Percentiles rank a stretch among this genome's conserved stretches.
These are phyloP conservation scores for Nectriaceae sp. DNA, from an alignment of 2,329 filamentous ascomycete species.

Conservation along the genomic window DNA sequence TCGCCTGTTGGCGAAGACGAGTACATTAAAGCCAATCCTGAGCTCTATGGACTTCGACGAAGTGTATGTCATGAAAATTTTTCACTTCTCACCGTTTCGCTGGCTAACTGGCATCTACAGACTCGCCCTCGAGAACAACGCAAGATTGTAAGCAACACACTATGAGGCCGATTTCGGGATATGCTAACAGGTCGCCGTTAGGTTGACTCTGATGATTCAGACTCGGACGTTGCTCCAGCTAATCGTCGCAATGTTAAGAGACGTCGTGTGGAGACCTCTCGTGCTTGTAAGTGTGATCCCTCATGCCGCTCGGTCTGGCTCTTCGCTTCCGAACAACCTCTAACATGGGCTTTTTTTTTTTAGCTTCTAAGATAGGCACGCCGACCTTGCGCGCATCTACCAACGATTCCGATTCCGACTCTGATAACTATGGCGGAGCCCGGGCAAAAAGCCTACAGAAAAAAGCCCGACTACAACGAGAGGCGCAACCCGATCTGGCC, in stretches of 20 bases:
- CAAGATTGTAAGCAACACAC: conserved; percentile 53
- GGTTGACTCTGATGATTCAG: conserved; percentile 64
- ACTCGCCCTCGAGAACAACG: conserved; percentile 59
- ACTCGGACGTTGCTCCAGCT: conserved; percentile 67
- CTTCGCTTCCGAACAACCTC: conserved; percentile 6
- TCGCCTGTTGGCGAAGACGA: conserved; percentile 70
- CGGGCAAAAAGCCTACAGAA: conserved; percentile 70
- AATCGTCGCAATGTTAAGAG: conserved; percentile 65
- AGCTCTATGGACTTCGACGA: conserved; percentile 89
- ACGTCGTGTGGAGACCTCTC: conserved; percentile 66
- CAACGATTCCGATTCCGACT: conserved; percentile 68
- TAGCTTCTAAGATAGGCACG: conserved; percentile 63
- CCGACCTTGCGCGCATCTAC: conserved; percentile 55
- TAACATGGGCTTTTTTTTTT: conserved; percentile 13
- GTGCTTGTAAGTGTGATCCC: conserved; percentile 53
- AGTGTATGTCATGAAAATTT: conserved; percentile 66
- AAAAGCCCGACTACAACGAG: conserved; percentile 74
- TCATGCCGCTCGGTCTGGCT: conserved; percentile 11
- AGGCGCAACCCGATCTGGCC: conserved; percentile 66
- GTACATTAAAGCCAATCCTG: conserved; percentile 87
- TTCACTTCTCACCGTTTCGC: conserved; percentile 22
- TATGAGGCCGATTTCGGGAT: neutral
- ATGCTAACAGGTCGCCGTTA: conserved; percentile 26
- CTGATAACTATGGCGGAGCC: conserved; percentile 78
- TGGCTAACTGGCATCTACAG: conserved; percentile 40